Evolutionary conservation across 176 grass and related monocot genomes (phyloP).

Genomic region (Triticum urartu): DNA sequence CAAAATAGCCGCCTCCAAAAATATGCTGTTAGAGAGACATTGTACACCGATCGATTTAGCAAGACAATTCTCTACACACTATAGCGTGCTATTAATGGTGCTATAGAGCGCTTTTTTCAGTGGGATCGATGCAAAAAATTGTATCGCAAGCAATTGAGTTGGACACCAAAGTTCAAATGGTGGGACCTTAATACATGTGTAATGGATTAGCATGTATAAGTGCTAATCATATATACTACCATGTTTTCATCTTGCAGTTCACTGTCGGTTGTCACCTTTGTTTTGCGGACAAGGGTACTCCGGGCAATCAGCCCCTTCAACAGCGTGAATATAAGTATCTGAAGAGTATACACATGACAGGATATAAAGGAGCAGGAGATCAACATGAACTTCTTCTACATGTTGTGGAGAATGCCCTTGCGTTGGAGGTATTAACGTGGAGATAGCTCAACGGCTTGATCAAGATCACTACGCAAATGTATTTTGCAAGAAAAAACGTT

Average conservation of each 20-base stretch:
- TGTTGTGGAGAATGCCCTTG: slow-evolving; percentile 2
- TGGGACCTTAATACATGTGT: too few relatives aligned
- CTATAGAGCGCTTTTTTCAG: too few relatives aligned
- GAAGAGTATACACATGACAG: not conserved
- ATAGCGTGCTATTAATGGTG: too few relatives aligned
- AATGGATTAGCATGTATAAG: too few relatives aligned
- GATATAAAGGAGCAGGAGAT: not conserved
- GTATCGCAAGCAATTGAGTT: not conserved
- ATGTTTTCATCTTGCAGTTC: not conserved
- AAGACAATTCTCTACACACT: too few relatives aligned
- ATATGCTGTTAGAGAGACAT: too few relatives aligned
- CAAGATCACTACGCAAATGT: not conserved
- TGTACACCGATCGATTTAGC: too few relatives aligned
- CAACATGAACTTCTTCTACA: slow-evolving; percentile 9
- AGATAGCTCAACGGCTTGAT: too few relatives aligned
- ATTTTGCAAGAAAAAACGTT: not conserved
- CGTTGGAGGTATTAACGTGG: not conserved
- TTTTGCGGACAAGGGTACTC: not conserved
- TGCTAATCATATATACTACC: not conserved
- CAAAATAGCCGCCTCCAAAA: too few relatives aligned
- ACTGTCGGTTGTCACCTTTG: not conserved
- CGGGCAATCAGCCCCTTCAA: not conserved
- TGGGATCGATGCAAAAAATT: too few relatives aligned
- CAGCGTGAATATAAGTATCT: not conserved
- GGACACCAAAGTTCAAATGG: not conserved